These are phyloP conservation scores for Podaxis sp. DNA, from an alignment of 768 basidiomycete genomes.

Conservation along the genomic window DNA sequence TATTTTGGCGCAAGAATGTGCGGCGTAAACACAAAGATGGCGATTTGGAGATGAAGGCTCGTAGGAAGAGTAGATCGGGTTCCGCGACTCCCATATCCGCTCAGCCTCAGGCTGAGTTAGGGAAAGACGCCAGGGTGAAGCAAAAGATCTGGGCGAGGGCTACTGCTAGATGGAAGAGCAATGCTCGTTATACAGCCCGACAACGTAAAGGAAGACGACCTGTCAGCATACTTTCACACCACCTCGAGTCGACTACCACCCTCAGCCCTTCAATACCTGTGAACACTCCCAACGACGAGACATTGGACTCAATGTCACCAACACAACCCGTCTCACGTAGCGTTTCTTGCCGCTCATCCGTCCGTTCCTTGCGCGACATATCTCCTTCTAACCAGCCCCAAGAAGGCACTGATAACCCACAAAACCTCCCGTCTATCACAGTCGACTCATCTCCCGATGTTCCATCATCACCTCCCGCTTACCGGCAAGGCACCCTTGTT, in stretches of 20 bases:
- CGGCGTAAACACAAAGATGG: slow-evolving; percentile 24
- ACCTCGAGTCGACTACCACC: slow-evolving; percentile 22
- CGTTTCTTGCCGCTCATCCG: slow-evolving; percentile 28
- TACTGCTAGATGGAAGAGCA: slow-evolving; percentile 64
- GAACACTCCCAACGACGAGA: slow-evolving; percentile 13
- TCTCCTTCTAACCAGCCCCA: not conserved
- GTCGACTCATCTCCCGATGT: slow-evolving; percentile 13
- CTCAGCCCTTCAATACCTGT: slow-evolving; percentile 13
- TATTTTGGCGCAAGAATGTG: slow-evolving; percentile 53
- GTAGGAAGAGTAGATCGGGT: slow-evolving; percentile 20
- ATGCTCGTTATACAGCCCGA: slow-evolving; percentile 55
- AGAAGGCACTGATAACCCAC: not conserved
- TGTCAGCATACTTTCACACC: slow-evolving; percentile 20
- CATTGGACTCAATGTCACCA: slow-evolving; percentile 6
- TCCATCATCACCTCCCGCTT: slow-evolving; percentile 32
- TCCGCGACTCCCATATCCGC: slow-evolving; percentile 15
- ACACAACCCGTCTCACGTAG: slow-evolving; percentile 17
- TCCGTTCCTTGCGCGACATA: slow-evolving; percentile 16
- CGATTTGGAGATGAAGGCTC: slow-evolving; percentile 51
- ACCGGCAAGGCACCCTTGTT: slow-evolving; percentile 29
- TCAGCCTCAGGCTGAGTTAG: slow-evolving; percentile 15
- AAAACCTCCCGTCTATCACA: slow-evolving; percentile 12
- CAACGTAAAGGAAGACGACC: slow-evolving; percentile 46
- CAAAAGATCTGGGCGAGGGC: slow-evolving; percentile 64
- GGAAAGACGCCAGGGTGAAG: slow-evolving; percentile 44